phyloP scores from a whole-genome alignment of 2,329 filamentous ascomycete species.

The Calonectria pteridis region DNA sequence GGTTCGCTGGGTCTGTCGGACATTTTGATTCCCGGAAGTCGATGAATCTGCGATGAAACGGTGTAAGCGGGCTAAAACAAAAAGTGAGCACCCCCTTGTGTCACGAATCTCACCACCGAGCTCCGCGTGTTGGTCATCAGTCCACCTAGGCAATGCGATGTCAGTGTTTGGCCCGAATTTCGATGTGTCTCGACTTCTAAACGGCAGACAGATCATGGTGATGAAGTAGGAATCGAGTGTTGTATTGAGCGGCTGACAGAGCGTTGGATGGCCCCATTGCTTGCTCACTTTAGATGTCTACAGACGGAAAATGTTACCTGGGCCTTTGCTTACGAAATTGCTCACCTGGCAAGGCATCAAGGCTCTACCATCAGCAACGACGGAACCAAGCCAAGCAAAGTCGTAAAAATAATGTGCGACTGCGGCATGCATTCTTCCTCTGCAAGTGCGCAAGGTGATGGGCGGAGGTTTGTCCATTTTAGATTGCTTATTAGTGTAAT shows the following conservation, averaged over 20 bases:
- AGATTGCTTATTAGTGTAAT: background rate
- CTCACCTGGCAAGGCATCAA: background rate
- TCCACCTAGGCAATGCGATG: background rate
- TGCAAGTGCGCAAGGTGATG: background rate
- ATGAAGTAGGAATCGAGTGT: background rate
- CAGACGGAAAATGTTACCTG: background rate
- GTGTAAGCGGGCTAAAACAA: background rate
- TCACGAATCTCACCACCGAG: background rate
- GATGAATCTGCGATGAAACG: background rate
- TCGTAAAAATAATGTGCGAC: background rate
- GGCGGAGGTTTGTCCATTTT: background rate
- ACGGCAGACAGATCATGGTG: background rate
- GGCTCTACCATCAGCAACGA: background rate
- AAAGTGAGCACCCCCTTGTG: background rate
- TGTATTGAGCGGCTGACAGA: background rate
- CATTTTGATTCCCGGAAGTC: background rate
- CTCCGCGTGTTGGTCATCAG: too few species aligned
- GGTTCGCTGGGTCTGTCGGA: background rate
- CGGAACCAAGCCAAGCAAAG: background rate
- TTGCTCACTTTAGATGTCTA: background rate
- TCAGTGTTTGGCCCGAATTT: background rate
- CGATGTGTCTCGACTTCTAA: background rate
- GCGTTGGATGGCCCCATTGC: background rate
- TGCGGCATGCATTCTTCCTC: background rate
- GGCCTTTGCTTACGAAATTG: too few species aligned